Evolutionary conservation across 352 stramenopile species (phyloP).

Genomic region (Thalassiosira hispida): DNA sequence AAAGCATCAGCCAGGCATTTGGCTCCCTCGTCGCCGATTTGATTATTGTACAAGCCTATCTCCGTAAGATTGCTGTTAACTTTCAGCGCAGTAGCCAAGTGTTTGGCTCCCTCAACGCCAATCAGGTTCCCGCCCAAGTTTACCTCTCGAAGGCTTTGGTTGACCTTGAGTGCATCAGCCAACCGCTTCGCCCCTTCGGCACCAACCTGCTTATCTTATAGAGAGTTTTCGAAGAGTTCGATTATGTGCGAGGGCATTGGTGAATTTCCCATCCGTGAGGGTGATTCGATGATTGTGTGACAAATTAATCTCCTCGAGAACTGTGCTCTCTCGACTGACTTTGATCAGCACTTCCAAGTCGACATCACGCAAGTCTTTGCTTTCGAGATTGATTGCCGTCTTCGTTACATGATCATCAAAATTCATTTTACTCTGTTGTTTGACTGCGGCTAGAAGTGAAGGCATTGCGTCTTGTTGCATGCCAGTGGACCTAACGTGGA

Average conservation of each 20-base stretch:
- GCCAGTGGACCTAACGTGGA: too few species aligned
- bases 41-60: conserved; percentile 49
- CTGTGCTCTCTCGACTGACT: not conserved
- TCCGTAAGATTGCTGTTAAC: conserved; percentile 14
- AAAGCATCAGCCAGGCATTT: conserved; percentile 21
- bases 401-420: not conserved
- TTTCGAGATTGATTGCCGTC: conserved; percentile 1
- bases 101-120: conserved; percentile 31
- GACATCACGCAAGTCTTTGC: not conserved
- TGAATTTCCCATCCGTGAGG: conserved; percentile 10
- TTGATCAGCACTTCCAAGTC: conserved; percentile 8
- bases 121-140: conserved; percentile 33
- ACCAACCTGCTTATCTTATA: conserved; percentile 44
- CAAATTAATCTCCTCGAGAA: conserved; percentile 1
- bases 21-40: conserved; percentile 49
- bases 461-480: too few species aligned
- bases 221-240: conserved; percentile 14
- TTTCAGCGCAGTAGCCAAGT: conserved; percentile 30
- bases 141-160: conserved; percentile 12
- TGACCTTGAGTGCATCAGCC: conserved; percentile 21
- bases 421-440: too few species aligned
- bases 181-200: conserved; percentile 7
- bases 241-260: conserved; percentile 20
- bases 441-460: too few species aligned
- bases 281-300: conserved; percentile 10